Percentiles rank a stretch among this genome's conserved stretches.
Conservation (phyloP, 2,329 filamentous ascomycete species). For the Xylariales sp. region DNA sequence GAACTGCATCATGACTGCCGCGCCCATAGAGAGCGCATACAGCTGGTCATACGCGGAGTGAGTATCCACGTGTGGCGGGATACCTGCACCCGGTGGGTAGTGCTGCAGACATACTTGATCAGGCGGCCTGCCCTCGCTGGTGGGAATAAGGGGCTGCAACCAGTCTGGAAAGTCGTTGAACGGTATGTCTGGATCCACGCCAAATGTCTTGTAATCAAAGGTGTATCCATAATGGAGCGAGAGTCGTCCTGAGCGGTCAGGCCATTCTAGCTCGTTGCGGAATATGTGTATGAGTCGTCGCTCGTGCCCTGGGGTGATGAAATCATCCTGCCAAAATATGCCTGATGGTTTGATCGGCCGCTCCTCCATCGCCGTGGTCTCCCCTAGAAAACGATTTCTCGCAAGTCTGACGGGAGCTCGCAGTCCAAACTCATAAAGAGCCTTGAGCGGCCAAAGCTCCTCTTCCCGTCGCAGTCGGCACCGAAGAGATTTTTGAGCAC, state of each 20-base stretch:
- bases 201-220: conserved; percentile 56
- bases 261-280: conserved; percentile 40
- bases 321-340: conserved; percentile 40
- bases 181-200: conserved; percentile 43
- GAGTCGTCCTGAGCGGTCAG: conserved; percentile 37
- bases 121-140: conserved; percentile 37
- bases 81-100: conserved; percentile 55
- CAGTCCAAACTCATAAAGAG: too few species aligned
- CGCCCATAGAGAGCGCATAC: conserved; percentile 21
- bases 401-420: too few species aligned
- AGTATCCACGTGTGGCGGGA: conserved; percentile 58
- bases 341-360: conserved; percentile 29
- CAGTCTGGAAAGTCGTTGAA: conserved; percentile 47
- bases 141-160: conserved; percentile 43
- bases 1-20: conserved; percentile 21
- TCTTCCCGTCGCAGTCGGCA: too few species aligned
- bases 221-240: conserved; percentile 54
- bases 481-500: too few species aligned
- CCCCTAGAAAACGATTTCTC: background rate
- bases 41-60: conserved; percentile 38
- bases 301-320: conserved; percentile 42
- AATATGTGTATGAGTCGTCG: conserved; percentile 38
- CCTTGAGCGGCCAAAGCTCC: too few species aligned
- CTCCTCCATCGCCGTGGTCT: conserved; percentile 15
- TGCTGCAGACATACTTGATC: conserved; percentile 52